A percentile compares a stretch with the other conserved stretches of the same genome.
These are phyloP conservation scores for Malus domestica DNA, from an alignment of 306 rosid species.

Conservation along the genomic window ASM211411v1 NC_041790.1:10242001-10242500, in stretches of 20 bases:
- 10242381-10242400: too few relatives aligned
- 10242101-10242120: constrained; percentile 73
- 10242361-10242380: too few relatives aligned
- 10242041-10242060: constrained; percentile 66
- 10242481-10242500: too few relatives aligned
- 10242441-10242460: too few relatives aligned
- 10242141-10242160: constrained; percentile 87
- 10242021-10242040: constrained; percentile 89
- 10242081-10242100: constrained; percentile 63
- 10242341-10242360: too few relatives aligned
- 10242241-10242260: constrained; percentile 62
- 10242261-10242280: constrained; percentile 97
- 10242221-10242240: constrained; percentile 18
- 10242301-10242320: too few relatives aligned
- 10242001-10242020: constrained; percentile 68
- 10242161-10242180: constrained; percentile 28
- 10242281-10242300: constrained; percentile 45
- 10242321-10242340: too few relatives aligned
- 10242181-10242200: neutral
- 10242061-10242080: constrained; percentile 82
- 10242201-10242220: neutral
- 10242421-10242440: too few relatives aligned
- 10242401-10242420: too few relatives aligned
- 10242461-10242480: too few relatives aligned
- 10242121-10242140: constrained; percentile 78